These are phyloP conservation scores for Plectosphaerella plurivora DNA, from an alignment of 2,329 filamentous ascomycete genomes.

Conservation along the genomic window DNA sequence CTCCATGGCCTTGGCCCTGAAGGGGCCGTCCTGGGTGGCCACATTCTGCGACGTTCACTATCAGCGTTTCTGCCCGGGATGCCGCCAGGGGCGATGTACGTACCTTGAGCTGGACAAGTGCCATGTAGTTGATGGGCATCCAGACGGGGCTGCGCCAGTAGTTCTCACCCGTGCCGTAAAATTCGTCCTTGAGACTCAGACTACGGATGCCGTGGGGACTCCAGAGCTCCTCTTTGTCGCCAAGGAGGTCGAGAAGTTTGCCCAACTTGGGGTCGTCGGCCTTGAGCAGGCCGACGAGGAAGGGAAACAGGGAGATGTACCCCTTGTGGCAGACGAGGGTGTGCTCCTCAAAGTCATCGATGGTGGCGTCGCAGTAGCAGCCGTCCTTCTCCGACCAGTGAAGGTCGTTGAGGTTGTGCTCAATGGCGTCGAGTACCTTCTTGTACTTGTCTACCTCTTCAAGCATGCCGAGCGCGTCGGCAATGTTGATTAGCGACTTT, in stretches of 20 bases:
- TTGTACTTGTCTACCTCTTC: conserved; percentile 74
- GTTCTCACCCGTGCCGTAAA: conserved; percentile 90
- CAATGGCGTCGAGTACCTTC: conserved; percentile 70
- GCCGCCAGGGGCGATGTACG: conserved; percentile 27
- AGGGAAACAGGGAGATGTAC: conserved; percentile 90
- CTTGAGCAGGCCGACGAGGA: conserved; percentile 76
- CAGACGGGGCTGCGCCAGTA: conserved; percentile 95
- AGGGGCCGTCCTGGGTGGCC: conserved; percentile 61
- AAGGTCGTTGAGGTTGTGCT: conserved; percentile 82
- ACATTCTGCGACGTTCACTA: conserved; percentile 45
- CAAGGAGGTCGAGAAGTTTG: conserved; percentile 71
- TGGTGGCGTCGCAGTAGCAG: conserved; percentile 90
- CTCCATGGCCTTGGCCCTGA: conserved; percentile 62
- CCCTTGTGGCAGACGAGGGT: conserved; percentile 91
- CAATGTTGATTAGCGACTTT: conserved; percentile 76
- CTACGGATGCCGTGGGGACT: conserved; percentile 84
- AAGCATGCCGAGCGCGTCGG: conserved; percentile 64
- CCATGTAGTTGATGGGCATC: conserved; percentile 95
- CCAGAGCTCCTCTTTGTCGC: conserved; percentile 82
- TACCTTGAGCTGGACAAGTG: conserved; percentile 73
- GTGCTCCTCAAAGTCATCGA: conserved; percentile 93
- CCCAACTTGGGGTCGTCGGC: conserved; percentile 71
- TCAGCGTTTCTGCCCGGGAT: neutral
- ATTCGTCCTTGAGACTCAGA: conserved; percentile 74
- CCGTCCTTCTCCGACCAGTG: conserved; percentile 83